Base-by-base conservation (phyloP, 2,329 filamentous ascomycete genomes). In the Thelonectria discophora region DNA sequence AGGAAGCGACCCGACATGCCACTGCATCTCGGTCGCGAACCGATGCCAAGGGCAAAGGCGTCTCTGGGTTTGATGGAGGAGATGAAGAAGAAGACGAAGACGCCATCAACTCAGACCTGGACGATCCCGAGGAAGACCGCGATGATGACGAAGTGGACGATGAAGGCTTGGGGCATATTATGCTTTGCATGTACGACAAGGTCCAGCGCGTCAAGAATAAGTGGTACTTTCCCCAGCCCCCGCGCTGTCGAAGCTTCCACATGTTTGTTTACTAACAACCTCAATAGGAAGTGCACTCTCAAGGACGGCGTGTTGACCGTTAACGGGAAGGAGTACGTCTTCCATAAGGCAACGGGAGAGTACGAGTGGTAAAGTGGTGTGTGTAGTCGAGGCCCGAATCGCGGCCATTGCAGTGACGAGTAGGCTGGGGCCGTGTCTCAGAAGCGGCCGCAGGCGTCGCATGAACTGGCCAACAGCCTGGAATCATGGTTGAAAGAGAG, bases 151-250 rank as follows among this genome's bases (percentile, higher is more conserved):
- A 95, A 34, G 94, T 95, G 52, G 92, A 93, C 13, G 93, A 96
- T 62, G 94, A 97, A 45, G 87, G 89, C 37, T 86, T 91, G 67
- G 89, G 90, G 1, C 91, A 97, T 70, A 94, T 96, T 75, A 98
- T 99, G 92, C 88, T 99, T 42, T 99, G 95, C 82, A 97, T 97
- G 76, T 99, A 99, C 76, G 95, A 99, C 82, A 99, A 99, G 82
- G 95, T 99, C 10, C 94, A 98, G 80, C 87, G 95, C 49, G 95
- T 98, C 73, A 99, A 99, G 88, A 99, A 98, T 81, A 99, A 95
- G 87, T 95, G 92, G 92, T 89, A 76, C 53, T 84, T 79, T 42
- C 24, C 8, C 64, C 43, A 12, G n/a, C 10, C 53, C 11, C 20
- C 17, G 18, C 21, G 15, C 48, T 12, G 20, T n/a, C 13, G 15